phyloP scores from a whole-genome alignment of 2,329 filamentous ascomycete species.

The Paraconiothyrium brasiliense region DNA sequence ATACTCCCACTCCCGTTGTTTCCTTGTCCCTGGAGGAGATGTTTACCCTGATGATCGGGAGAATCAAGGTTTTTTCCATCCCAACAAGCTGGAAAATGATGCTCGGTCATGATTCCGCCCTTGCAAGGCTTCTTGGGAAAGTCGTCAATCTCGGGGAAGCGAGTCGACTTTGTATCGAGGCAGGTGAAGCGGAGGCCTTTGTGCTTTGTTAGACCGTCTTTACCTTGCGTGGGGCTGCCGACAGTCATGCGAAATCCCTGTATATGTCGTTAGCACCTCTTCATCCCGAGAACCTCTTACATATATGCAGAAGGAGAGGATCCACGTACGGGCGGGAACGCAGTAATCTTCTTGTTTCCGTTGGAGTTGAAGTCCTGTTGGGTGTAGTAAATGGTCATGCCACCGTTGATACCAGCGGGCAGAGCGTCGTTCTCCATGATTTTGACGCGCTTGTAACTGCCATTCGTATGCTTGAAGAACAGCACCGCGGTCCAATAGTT shows the following conservation, averaged over 20 bases:
- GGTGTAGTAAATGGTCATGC: conserved; percentile 32
- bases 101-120: conserved; percentile 27
- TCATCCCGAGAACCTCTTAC: not conserved
- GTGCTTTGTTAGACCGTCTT: conserved; percentile 28
- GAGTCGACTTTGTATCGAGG: conserved; percentile 26
- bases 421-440: conserved; percentile 22
- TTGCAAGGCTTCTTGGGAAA: conserved; percentile 26
- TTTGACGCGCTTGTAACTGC: conserved; percentile 26
- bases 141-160: conserved; percentile 23
- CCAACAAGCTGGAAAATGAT: conserved; percentile 45
- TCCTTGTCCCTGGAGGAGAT: conserved; percentile 56
- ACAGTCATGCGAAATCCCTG: conserved; percentile 32
- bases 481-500: conserved; percentile 35
- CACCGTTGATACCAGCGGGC: conserved; percentile 20
- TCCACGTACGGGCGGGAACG: conserved; percentile 25
- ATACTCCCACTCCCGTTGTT: conserved; percentile 27
- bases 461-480: conserved; percentile 25
- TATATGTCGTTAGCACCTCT: not conserved
- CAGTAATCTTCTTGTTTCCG: conserved; percentile 24
- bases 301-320: not conserved
- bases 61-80: conserved; percentile 52
- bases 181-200: conserved; percentile 26
- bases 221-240: conserved; percentile 34
- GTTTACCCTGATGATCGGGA: conserved; percentile 8
- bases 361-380: conserved; percentile 41